These are phyloP conservation scores for Pleurotus citrinopileatus DNA, from an alignment of 768 basidiomycete species.

Conservation along the genomic window DNA sequence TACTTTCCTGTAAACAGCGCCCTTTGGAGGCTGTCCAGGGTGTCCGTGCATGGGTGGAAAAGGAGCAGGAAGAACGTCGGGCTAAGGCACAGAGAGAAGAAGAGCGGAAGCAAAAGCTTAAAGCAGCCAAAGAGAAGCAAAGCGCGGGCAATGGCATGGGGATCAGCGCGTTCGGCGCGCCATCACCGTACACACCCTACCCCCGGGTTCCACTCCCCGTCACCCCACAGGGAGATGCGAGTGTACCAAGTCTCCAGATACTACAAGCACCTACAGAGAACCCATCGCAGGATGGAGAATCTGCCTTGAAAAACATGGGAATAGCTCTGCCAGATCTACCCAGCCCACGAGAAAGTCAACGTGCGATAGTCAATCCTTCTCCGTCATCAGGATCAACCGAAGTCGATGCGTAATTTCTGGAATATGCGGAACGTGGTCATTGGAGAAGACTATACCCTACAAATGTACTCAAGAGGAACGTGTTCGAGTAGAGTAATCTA, in stretches of 20 bases:
- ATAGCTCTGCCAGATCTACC: too few relatives aligned
- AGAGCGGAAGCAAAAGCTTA: conserved; percentile 20
- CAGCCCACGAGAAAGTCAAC: too few relatives aligned
- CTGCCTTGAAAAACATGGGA: too few relatives aligned
- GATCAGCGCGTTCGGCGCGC: background rate
- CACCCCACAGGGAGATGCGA: background rate
- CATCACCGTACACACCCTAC: background rate
- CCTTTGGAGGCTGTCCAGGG: conserved; percentile 18
- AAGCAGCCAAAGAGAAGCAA: conserved; percentile 19
- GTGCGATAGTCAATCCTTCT: too few relatives aligned
- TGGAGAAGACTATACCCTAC: too few relatives aligned
- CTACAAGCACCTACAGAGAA: too few relatives aligned
- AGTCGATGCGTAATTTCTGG: too few relatives aligned
- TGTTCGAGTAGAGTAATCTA: too few relatives aligned
- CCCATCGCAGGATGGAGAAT: too few relatives aligned
- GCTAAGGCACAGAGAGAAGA: conserved; percentile 20
- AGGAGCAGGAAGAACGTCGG: conserved; percentile 15
- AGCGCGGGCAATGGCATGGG: background rate
- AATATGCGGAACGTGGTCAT: too few relatives aligned
- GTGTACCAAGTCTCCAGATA: background rate
- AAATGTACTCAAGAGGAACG: too few relatives aligned
- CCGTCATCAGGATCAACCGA: too few relatives aligned
- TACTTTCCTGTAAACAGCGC: conserved; percentile 26
- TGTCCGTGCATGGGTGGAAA: conserved; percentile 28
- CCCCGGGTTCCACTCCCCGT: background rate